Conservation (phyloP, 176 grass and related monocot genomes). For the Elymus sibiricus region DNA sequence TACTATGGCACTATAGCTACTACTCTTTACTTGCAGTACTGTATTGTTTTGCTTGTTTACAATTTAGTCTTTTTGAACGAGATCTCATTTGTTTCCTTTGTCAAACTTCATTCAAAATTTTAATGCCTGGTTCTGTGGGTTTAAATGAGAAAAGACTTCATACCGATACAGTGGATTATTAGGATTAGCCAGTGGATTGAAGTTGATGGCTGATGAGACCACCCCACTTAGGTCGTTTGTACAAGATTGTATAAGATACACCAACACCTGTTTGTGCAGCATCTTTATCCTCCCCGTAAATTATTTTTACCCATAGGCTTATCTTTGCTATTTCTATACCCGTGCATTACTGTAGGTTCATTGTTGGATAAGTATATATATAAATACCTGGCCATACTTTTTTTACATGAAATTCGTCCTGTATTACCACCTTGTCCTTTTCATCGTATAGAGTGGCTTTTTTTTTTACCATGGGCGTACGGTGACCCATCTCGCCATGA, state of each 20-base stretch:
- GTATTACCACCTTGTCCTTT: no score
- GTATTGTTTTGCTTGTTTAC: neutral
- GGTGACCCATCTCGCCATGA: no score
- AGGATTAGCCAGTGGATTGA: neutral
- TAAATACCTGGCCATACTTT: neutral
- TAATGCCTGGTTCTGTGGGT: neutral
- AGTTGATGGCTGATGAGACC: neutral
- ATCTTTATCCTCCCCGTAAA: neutral
- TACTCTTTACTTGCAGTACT: neutral
- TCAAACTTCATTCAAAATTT: neutral
- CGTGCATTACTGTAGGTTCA: neutral
- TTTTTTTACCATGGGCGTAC: no score
- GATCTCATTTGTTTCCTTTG: neutral
- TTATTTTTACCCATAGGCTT: neutral
- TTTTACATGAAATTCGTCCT: no score
- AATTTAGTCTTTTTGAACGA: neutral
- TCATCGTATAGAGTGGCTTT: no score
- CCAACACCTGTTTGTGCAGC: neutral
- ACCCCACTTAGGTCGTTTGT: neutral
- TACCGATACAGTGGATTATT: neutral
- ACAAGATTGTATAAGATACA: neutral
- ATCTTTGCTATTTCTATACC: neutral
- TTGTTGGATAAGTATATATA: neutral
- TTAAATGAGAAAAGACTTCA: neutral
- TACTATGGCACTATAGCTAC: neutral